Evolutionary conservation across 2,329 filamentous ascomycete species (phyloP), one percentile per base, ranked within the genome.

Genomic region (Botryosphaeria dothidea): DNA sequence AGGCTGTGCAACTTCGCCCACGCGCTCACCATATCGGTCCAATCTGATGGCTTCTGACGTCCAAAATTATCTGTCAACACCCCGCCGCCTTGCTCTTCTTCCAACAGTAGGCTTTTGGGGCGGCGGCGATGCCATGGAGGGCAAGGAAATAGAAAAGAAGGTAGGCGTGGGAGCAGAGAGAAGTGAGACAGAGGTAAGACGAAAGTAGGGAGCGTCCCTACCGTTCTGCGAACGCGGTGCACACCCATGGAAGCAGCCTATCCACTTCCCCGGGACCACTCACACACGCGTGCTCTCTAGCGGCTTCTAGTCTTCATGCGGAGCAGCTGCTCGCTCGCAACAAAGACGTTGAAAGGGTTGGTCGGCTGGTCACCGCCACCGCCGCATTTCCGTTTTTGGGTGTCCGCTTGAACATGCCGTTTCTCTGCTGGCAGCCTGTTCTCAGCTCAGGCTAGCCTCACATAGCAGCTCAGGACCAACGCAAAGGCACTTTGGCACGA

Each of bases 201-300:
- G 38, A 13, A 60, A 60, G 56, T 60, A 60, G 56, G 56, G 56
- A 21, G 56, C 41, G 56, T 60, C 56, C 56, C 56, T 60, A 60
- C 56, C 41, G 43, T 43, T 58, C 23, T 60, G 25, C 41, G 29
- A 52, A 52, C 27, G 49, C 29, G 21, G 19, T 52, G 41, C 46
- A n/a, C 38, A 21, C 25, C 56, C 38, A n/a, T 31, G 4, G 27
- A 13, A n/a, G 8, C 36, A 27, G 17, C 13, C 21, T 41, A 45
- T 34, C 51, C 54, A 27, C 21, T 27, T 36, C 17, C 25, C n/a
- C 4, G 54, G 54, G 25, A 9, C 54, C 25, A 21, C 4, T 11
- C 54, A 51, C 25, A 51, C 25, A 6, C 11, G 31, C 31, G 31
- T 11, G 31, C 31, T 5, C 38, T 41, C 15, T 1, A 15, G 38